A percentile compares a stretch with the other conserved stretches of the same genome.
These are phyloP conservation scores for Ophiocordyceps camponoti-leonardi DNA, from an alignment of 2,329 filamentous ascomycete species.

Conservation along the genomic window DNA sequence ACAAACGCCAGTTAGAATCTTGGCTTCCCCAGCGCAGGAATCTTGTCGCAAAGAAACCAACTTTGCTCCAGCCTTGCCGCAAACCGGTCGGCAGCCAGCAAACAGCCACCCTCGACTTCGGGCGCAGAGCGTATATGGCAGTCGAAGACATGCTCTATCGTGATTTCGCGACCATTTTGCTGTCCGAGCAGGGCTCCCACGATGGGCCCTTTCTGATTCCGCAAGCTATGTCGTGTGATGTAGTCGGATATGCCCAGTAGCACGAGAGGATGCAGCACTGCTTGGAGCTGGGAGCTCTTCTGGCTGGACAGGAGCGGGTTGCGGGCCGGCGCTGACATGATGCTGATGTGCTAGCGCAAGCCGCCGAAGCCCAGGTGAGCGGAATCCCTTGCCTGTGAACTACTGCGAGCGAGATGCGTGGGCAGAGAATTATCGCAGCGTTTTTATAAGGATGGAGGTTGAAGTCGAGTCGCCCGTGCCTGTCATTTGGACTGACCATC, in stretches of 20 bases:
- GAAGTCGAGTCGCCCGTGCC: too few relatives aligned
- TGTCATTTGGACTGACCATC: too few relatives aligned
- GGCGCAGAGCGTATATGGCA: slow-evolving; percentile 37
- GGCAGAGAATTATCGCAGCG: too few relatives aligned
- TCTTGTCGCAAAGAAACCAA: slow-evolving; percentile 16
- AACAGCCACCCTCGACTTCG: slow-evolving; percentile 34
- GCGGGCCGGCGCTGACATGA: slow-evolving; percentile 27
- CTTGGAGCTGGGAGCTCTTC: slow-evolving; percentile 57
- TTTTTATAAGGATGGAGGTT: too few relatives aligned
- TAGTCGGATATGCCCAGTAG: slow-evolving; percentile 95
- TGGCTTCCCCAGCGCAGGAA: not conserved
- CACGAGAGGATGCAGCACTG: slow-evolving; percentile 81
- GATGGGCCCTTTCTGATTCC: slow-evolving; percentile 57
- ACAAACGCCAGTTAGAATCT: not conserved
- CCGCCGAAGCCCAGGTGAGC: not conserved
- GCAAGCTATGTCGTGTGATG: slow-evolving; percentile 76
- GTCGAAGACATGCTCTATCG: slow-evolving; percentile 85
- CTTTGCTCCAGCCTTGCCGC: slow-evolving; percentile 66
- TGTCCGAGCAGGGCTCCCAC: slow-evolving; percentile 81
- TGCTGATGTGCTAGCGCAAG: slow-evolving; percentile 4
- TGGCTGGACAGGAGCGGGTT: slow-evolving; percentile 49
- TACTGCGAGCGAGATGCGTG: not conserved
- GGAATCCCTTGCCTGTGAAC: not conserved
- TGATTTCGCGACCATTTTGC: slow-evolving; percentile 79
- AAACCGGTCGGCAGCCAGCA: slow-evolving; percentile 59